Evolutionary conservation across 2,329 filamentous ascomycete genomes (phyloP).

Genomic region (Sarocladiaceae sp.): DNA sequence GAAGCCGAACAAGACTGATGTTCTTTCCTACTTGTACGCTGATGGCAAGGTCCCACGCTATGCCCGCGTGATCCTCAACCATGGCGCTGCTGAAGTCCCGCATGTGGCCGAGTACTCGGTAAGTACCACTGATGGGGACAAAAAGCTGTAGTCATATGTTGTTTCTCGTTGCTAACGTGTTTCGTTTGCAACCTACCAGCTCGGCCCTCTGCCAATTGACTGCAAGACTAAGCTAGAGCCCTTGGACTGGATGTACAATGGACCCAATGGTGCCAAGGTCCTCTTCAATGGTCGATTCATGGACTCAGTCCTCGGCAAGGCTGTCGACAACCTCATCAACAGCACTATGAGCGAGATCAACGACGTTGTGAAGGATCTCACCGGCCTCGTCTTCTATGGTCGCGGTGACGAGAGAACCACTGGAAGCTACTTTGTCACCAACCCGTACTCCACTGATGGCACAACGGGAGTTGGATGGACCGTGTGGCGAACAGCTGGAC

Average conservation of each 20-base stretch:
- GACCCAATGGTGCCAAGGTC: slow-evolving; percentile 14
- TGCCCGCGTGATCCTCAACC: slow-evolving; percentile 15
- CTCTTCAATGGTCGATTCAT: slow-evolving; percentile 15
- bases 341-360: slow-evolving; percentile 16
- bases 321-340: slow-evolving; percentile 13
- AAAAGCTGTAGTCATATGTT: no score
- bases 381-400: slow-evolving; percentile 13
- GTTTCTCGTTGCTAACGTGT: no score
- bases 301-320: slow-evolving; percentile 11
- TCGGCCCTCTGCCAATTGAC: slow-evolving; percentile 15
- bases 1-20: slow-evolving; percentile 59
- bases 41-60: slow-evolving; percentile 11
- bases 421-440: slow-evolving; percentile 14
- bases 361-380: slow-evolving; percentile 13
- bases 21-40: slow-evolving; percentile 52
- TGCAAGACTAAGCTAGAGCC: slow-evolving; percentile 11
- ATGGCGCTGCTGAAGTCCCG: slow-evolving; percentile 13
- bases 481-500: slow-evolving; percentile 13
- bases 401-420: slow-evolving; percentile 11
- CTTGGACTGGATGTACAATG: slow-evolving; percentile 16
- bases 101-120: slow-evolving; percentile 15
- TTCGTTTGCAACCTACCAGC: slow-evolving; percentile 10
- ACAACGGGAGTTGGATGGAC: slow-evolving; percentile 15
- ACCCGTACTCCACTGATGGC: slow-evolving; percentile 16
- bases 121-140: neutral